A percentile compares a stretch with the other conserved stretches of the same genome.
These are phyloP conservation scores for Bothriochloa decipiens DNA, from an alignment of 176 grass and related monocot species.

Conservation along the genomic window DNA sequence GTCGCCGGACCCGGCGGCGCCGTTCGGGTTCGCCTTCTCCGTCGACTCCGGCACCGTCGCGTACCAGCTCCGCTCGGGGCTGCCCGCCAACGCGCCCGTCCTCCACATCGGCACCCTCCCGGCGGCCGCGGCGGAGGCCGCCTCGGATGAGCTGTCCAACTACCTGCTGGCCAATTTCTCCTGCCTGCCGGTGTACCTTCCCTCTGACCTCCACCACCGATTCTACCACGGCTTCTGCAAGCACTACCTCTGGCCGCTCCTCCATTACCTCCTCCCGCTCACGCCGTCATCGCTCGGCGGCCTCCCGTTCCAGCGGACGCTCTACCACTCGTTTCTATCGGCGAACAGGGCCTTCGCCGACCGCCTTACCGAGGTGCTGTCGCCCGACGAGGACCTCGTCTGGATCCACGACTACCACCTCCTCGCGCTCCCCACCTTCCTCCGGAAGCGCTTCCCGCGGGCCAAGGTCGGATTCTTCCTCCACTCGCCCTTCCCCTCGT, in stretches of 20 bases:
- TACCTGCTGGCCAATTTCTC: slow-evolving; percentile 60
- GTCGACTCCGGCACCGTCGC: slow-evolving; percentile 60
- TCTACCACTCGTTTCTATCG: slow-evolving; percentile 93
- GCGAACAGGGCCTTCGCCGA: slow-evolving; percentile 91
- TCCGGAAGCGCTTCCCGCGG: slow-evolving; percentile 82
- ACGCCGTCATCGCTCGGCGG: slow-evolving; percentile 68
- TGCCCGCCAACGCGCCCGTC: slow-evolving; percentile 52
- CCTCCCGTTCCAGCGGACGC: slow-evolving; percentile 76
- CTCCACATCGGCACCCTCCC: slow-evolving; percentile 79
- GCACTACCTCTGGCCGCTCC: slow-evolving; percentile 98
- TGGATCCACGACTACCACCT: slow-evolving; percentile 99
- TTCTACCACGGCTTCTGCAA: slow-evolving; percentile 97
- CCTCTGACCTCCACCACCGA: slow-evolving; percentile 64
- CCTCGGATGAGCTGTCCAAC: slow-evolving; percentile 68
- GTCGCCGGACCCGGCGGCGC: slow-evolving; percentile 35
- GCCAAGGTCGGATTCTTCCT: slow-evolving; percentile 89
- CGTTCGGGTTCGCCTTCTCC: slow-evolving; percentile 62
- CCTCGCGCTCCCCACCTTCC: slow-evolving; percentile 85
- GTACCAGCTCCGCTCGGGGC: slow-evolving; percentile 74
- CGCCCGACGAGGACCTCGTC: slow-evolving; percentile 84
- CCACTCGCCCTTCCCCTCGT: slow-evolving; percentile 93
- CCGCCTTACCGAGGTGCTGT: slow-evolving; percentile 81
- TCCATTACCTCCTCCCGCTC: slow-evolving; percentile 91
- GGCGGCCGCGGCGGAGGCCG: slow-evolving; percentile 20
- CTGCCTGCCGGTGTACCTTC: slow-evolving; percentile 80